A percentile compares a stretch with the other conserved stretches of the same genome.
phyloP scores from a whole-genome alignment of 2,329 filamentous ascomycete genomes.

The Colletotrichum godetiae region DNA sequence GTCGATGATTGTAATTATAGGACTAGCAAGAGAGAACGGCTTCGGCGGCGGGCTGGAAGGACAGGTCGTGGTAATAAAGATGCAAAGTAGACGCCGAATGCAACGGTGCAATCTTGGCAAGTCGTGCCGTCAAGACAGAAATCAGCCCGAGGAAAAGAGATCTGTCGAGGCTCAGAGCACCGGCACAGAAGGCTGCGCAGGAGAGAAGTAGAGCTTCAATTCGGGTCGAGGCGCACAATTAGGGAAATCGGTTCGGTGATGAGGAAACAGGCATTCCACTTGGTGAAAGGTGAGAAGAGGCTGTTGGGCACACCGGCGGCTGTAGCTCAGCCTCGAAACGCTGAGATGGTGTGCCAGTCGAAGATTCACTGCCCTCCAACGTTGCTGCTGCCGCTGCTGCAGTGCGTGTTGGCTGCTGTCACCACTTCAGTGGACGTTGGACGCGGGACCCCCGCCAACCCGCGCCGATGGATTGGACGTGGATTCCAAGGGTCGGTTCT shows the following conservation, averaged over 20 bases:
- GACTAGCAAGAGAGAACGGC: neutral
- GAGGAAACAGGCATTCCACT: neutral
- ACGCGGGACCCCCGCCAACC: conserved; percentile 15
- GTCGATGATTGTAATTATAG: neutral
- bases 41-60: neutral
- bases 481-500: conserved; percentile 18
- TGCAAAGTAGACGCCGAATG: neutral
- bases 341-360: neutral
- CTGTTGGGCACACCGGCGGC: conserved; percentile 9
- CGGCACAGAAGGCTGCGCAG: neutral
- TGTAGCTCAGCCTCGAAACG: conserved; percentile 10
- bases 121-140: neutral
- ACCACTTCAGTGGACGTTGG: neutral
- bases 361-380: neutral
- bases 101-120: neutral
- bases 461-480: conserved; percentile 20
- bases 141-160: neutral
- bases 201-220: neutral
- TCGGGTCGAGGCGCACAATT: neutral
- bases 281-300: neutral
- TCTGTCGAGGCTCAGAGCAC: neutral
- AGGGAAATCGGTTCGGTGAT: neutral
- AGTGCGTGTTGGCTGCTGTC: neutral
- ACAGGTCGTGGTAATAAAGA: neutral
- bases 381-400: conserved; percentile 8